phyloP scores from a whole-genome alignment of 2,329 filamentous ascomycete species.

The Colletotrichum lindemuthianum region DNA sequence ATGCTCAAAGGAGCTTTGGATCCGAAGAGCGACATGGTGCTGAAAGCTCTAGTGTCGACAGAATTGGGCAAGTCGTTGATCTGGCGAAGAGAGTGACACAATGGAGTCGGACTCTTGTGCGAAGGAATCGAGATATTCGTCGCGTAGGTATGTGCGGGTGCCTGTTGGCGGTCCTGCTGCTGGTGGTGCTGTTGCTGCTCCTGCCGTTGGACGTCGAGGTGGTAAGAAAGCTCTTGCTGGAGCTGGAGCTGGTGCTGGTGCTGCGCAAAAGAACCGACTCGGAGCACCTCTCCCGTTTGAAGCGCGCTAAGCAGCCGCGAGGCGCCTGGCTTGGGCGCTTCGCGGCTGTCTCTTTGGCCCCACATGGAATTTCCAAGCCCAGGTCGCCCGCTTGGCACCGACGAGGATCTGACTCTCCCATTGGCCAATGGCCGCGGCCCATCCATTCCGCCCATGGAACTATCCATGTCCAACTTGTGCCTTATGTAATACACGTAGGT shows the following conservation, averaged over 20 bases:
- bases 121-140: conserved; percentile 4
- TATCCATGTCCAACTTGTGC: no score
- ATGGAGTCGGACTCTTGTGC: not conserved
- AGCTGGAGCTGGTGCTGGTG: no score
- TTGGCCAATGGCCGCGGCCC: no score
- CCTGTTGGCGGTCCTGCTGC: conserved; percentile 8
- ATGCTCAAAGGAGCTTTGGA: conserved; percentile 66
- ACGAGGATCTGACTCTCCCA: no score
- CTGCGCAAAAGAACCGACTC: no score
- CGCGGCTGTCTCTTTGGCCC: not conserved
- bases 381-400: not conserved
- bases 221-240: no score
- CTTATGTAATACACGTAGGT: no score
- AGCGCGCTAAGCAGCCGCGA: no score
- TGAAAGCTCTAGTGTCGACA: no score
- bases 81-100: not conserved
- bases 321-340: no score
- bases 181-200: not conserved
- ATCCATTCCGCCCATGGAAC: no score
- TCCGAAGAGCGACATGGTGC: conserved; percentile 24
- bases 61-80: not conserved
- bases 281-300: no score
- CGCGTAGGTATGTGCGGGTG: not conserved
- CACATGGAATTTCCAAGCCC: not conserved
- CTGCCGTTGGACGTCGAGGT: not conserved